Conservation (phyloP, 495 filamentous ascomycete genomes). For the Xylaria telfairii region DNA sequence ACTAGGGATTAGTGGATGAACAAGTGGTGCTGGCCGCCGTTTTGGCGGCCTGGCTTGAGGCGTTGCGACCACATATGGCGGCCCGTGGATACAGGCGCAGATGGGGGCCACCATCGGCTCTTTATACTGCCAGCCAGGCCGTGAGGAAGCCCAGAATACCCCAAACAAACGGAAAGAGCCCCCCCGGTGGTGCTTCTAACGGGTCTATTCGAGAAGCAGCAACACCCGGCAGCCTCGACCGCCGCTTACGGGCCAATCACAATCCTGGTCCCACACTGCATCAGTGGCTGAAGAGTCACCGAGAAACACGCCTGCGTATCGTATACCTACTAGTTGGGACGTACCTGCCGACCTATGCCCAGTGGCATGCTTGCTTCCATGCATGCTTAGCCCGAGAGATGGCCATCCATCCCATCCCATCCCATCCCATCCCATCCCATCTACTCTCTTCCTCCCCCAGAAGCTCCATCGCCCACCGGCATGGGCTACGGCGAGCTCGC, state of each 20-base stretch:
- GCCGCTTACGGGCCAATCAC: constrained; percentile 32
- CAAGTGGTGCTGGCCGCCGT: constrained; percentile 35
- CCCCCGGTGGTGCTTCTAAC: constrained; percentile 11
- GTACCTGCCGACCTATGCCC: not conserved
- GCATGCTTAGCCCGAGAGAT: constrained; percentile 7
- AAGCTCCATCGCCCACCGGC: not conserved
- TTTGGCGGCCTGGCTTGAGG: constrained; percentile 38
- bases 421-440: too few relatives aligned
- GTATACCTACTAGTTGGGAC: not conserved
- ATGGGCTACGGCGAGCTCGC: not conserved
- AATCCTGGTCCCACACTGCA: constrained; percentile 24
- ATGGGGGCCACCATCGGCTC: constrained; percentile 31
- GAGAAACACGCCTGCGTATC: not conserved
- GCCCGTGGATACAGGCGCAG: constrained; percentile 18
- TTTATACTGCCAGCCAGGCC: constrained; percentile 31
- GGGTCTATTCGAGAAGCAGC: constrained; percentile 15
- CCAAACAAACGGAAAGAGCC: not conserved
- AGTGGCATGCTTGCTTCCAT: not conserved
- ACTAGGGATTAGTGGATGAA: constrained; percentile 18
- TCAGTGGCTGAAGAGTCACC: constrained; percentile 34
- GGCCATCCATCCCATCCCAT: too few relatives aligned
- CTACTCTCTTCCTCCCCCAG: constrained; percentile 2
- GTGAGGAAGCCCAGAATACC: not conserved
- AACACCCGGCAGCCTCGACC: not conserved
- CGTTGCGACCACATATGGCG: constrained; percentile 37